Evolutionary conservation across 2,329 filamentous ascomycete genomes (phyloP).

Genomic region (Fusarium newnesense): DNA sequence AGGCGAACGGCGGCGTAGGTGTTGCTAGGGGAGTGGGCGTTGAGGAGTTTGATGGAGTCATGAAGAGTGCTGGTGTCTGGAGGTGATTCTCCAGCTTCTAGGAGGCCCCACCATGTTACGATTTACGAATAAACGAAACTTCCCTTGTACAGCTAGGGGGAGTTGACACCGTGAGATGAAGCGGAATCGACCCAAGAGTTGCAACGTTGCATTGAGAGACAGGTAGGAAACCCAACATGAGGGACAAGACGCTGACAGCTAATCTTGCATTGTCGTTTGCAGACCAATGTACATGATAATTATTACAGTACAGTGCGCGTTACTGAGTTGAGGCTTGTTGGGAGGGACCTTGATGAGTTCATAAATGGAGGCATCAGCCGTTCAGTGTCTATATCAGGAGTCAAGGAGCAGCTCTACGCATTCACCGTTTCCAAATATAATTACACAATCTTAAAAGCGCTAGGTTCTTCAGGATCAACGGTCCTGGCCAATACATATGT

Average conservation of each 20-base stretch:
- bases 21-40: conserved; percentile 76
- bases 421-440: conserved; percentile 1
- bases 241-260: neutral
- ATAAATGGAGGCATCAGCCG: neutral
- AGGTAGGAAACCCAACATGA: conserved; percentile 5
- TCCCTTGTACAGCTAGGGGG: conserved; percentile 8
- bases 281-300: neutral
- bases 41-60: conserved; percentile 87
- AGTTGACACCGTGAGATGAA: neutral
- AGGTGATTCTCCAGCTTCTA: conserved; percentile 58
- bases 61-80: conserved; percentile 86
- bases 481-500: conserved; percentile 25
- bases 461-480: conserved; percentile 21
- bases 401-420: neutral
- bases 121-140: conserved; percentile 32
- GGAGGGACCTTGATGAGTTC: neutral
- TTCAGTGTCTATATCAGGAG: neutral
- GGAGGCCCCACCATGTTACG: conserved; percentile 4
- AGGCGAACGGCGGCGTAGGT: conserved; percentile 86
- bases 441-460: conserved; percentile 16
- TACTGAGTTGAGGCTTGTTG: neutral
- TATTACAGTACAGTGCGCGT: neutral
- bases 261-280: neutral
- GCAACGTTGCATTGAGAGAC: neutral
- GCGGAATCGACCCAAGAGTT: neutral